A percentile compares a stretch with the other conserved stretches of the same genome.
phyloP scores from a whole-genome alignment of 2,329 filamentous ascomycete species.

The Cryphonectria nitschkei region DNA sequence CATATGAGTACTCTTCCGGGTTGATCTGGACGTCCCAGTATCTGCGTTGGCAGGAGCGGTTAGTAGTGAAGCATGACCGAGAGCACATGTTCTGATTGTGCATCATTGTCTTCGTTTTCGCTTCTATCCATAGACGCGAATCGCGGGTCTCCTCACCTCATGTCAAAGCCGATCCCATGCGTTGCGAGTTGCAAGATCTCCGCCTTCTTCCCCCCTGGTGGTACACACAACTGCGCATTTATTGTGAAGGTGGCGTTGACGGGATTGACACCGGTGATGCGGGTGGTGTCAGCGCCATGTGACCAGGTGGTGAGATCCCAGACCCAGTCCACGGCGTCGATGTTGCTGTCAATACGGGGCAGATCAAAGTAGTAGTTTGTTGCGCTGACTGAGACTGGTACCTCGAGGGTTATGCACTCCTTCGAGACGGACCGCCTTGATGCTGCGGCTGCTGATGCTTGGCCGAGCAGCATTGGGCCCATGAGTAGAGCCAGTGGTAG shows the following conservation, averaged over 20 bases:
- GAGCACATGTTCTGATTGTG: no score
- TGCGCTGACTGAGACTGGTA: not conserved
- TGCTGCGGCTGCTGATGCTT: not conserved
- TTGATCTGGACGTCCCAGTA: conserved; percentile 40
- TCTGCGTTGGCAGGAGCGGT: conserved; percentile 23
- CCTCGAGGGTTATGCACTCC: conserved; percentile 16
- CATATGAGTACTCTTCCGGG: conserved; percentile 41
- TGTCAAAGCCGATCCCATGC: conserved; percentile 46
- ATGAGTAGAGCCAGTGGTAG: not conserved
- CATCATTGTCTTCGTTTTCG: not conserved
- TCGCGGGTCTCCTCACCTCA: conserved; percentile 45
- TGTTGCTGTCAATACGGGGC: conserved; percentile 34
- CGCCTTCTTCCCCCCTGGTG: conserved; percentile 26
- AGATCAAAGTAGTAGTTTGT: conserved; percentile 17
- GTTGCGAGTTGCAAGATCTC: conserved; percentile 45
- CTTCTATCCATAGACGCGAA: not conserved
- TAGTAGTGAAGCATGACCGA: not conserved
- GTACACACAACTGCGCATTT: conserved; percentile 33
- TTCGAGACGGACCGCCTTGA: not conserved
- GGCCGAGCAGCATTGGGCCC: not conserved
- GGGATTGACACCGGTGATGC: conserved; percentile 21
- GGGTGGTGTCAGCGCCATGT: conserved; percentile 16
- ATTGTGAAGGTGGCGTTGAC: conserved; percentile 31
- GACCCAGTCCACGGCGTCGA: conserved; percentile 35
- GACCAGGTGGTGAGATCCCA: conserved; percentile 32